Conservation (phyloP, 2,329 filamentous ascomycete genomes). For the Paraphaeosphaeria minitans region DNA sequence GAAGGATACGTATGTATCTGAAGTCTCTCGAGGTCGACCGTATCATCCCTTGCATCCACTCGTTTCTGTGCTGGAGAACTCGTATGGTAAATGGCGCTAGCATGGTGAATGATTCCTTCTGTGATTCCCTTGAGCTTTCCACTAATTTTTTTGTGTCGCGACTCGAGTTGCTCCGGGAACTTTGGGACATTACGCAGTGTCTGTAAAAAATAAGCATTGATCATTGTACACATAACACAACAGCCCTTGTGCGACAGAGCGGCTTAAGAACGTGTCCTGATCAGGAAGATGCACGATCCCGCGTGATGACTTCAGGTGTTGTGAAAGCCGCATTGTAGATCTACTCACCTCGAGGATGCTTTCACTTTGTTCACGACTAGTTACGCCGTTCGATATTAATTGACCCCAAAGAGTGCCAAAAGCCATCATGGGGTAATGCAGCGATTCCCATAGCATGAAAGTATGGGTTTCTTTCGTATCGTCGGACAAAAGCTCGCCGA, state of each 20-base stretch:
- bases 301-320: not conserved
- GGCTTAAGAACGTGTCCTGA: not conserved
- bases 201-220: not conserved
- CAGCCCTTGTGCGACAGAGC: not conserved
- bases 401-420: constrained; percentile 7
- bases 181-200: not conserved
- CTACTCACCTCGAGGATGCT: constrained; percentile 1
- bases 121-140: constrained; percentile 9
- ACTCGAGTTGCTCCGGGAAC: constrained; percentile 2
- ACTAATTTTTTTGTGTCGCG: constrained; percentile 1
- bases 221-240: not conserved
- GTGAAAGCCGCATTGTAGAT: not conserved
- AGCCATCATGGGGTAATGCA: constrained; percentile 10
- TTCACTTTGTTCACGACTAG: not conserved
- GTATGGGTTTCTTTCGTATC: not conserved
- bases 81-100: constrained; percentile 3
- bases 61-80: not conserved
- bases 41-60: not conserved
- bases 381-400: not conserved
- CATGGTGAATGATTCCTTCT: constrained; percentile 11
- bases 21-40: not conserved
- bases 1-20: not conserved
- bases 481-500: not conserved
- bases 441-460: constrained; percentile 11
- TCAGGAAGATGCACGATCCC: not conserved